Conservation (phyloP, 1,139 yeast species). For the Saccharomyces pastorianus region DNA sequence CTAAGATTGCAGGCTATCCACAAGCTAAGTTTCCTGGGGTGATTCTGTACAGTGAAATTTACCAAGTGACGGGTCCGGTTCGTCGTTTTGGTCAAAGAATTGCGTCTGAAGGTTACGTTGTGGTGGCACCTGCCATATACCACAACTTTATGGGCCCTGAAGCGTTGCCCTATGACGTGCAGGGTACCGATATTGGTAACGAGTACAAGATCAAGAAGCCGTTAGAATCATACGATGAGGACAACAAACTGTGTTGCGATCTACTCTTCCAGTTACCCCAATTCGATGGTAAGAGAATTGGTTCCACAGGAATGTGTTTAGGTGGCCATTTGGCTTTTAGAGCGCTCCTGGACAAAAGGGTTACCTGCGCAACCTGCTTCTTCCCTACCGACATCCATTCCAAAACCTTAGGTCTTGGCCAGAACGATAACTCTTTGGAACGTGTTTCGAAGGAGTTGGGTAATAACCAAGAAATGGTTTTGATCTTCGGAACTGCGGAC, state of each 20-base stretch:
- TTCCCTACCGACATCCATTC: conserved; percentile 75
- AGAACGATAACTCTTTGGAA: conserved; percentile 55
- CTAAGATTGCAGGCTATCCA: conserved; percentile 64
- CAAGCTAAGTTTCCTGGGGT: conserved; percentile 74
- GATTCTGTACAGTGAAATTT: conserved; percentile 69
- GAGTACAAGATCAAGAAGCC: conserved; percentile 59
- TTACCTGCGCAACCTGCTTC: conserved; percentile 63
- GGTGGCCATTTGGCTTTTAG: conserved; percentile 81
- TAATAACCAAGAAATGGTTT: conserved; percentile 43
- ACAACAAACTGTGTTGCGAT: conserved; percentile 55
- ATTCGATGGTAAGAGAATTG: conserved; percentile 59
- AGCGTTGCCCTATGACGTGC: conserved; percentile 59
- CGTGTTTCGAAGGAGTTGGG: conserved; percentile 46
- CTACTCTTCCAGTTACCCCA: conserved; percentile 50
- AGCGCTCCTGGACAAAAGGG: conserved; percentile 57
- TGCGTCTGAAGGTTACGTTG: conserved; percentile 74
- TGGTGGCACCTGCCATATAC: conserved; percentile 69
- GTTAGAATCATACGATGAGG: conserved; percentile 68
- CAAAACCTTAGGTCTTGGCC: conserved; percentile 54
- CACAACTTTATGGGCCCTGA: conserved; percentile 63
- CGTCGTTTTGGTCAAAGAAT: conserved; percentile 68
- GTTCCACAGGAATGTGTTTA: conserved; percentile 82
- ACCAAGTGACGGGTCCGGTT: conserved; percentile 71
- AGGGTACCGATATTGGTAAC: conserved; percentile 74
- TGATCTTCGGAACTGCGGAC: conserved; percentile 73